These are phyloP conservation scores for Eucalyptus curtisii DNA, from an alignment of 345 rosid genomes.

Conservation along the genomic window DNA sequence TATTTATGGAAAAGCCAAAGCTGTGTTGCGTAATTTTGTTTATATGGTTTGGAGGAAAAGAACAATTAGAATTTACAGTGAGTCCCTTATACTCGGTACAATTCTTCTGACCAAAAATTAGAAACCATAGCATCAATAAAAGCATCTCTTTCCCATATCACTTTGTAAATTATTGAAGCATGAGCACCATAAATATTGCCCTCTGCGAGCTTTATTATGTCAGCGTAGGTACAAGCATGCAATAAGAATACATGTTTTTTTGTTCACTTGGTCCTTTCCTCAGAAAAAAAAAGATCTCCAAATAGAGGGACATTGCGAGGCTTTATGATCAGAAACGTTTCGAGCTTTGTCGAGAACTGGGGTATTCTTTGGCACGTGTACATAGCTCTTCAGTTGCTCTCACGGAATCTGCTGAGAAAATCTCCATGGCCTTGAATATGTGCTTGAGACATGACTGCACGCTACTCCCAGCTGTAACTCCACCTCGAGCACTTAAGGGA, in stretches of 20 bases:
- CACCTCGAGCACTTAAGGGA: not conserved
- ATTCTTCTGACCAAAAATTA: not conserved
- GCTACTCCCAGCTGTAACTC: not conserved
- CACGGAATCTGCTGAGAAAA: slow-evolving; percentile 3
- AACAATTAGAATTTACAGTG: not conserved
- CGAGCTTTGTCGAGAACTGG: not conserved
- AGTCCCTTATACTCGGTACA: not conserved
- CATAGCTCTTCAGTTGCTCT: slow-evolving; percentile 8
- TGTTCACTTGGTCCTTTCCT: not conserved
- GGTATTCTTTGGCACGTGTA: not conserved
- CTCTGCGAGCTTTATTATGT: not conserved
- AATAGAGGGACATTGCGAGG: not conserved
- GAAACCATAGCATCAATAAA: not conserved
- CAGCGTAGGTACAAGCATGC: not conserved
- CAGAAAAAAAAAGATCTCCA: not conserved
- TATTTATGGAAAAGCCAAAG: slow-evolving; percentile 81
- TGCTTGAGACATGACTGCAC: slow-evolving; percentile 5
- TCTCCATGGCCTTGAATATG: slow-evolving; percentile 19
- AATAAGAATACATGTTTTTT: not conserved
- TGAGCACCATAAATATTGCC: not conserved
- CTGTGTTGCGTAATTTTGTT: slow-evolving; percentile 31
- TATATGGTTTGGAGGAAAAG: not conserved
- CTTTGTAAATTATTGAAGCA: not conserved
- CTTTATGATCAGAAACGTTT: not conserved
- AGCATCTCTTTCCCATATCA: not conserved